A percentile compares a stretch with the other conserved stretches of the same genome.
Conservation (phyloP, 495 filamentous ascomycete species). For the Tuber aestivum region DNA sequence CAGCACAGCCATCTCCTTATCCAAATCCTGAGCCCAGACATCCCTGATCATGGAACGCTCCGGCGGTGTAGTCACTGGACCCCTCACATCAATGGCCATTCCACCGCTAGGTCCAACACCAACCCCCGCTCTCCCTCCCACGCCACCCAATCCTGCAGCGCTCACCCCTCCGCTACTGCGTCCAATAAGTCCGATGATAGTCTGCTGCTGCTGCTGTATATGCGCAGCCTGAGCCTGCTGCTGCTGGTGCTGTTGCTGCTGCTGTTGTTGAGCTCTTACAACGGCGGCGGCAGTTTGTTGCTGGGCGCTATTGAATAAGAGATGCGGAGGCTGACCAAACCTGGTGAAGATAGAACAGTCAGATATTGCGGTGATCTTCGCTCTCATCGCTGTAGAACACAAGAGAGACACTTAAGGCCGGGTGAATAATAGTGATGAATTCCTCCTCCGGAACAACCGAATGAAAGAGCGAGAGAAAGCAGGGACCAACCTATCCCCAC, state of each 20-base stretch:
- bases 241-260: constrained; percentile 54
- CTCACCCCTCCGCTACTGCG: constrained; percentile 34
- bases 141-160: constrained; percentile 20
- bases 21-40: constrained; percentile 86
- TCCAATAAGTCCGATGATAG: constrained; percentile 37
- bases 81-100: constrained; percentile 65
- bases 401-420: background rate
- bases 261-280: constrained; percentile 34
- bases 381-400: background rate
- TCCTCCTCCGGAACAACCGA: background rate
- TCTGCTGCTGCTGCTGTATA: constrained; percentile 24
- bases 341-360: background rate
- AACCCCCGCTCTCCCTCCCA: constrained; percentile 36
- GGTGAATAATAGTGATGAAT: background rate
- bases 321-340: background rate
- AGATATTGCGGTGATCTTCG: background rate
- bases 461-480: background rate
- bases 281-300: constrained; percentile 29
- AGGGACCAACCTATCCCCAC: constrained; percentile 33
- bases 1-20: constrained; percentile 78
- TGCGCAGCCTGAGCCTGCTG: constrained; percentile 19
- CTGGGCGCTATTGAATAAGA: constrained; percentile 30
- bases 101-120: constrained; percentile 60
- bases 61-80: constrained; percentile 7
- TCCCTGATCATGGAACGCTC: constrained; percentile 61